Evolutionary conservation across 257 asterid genomes (phyloP).

Genomic region (Fraxinus quadrangulata): DNA sequence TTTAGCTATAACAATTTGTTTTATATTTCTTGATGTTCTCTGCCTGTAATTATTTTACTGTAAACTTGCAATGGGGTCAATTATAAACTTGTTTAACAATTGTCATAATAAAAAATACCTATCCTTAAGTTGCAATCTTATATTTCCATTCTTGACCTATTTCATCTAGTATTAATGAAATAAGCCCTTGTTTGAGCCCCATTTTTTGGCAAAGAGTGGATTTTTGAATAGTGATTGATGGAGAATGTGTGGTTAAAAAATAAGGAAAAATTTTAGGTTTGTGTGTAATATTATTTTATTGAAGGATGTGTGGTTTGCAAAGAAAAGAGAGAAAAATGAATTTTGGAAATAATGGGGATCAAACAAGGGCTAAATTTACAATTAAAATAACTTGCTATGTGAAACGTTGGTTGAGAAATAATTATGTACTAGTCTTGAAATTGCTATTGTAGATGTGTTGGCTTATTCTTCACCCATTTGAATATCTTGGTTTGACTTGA

Average conservation of each 20-base stretch:
- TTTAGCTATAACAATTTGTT: conserved; percentile 4
- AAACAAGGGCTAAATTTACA: neutral
- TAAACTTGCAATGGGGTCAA: neutral
- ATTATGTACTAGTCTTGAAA: neutral
- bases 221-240: too few species aligned
- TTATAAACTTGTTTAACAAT: neutral
- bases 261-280: too few species aligned
- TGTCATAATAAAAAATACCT: neutral
- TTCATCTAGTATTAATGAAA: neutral
- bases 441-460: conserved; percentile 15
- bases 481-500: conserved; percentile 11
- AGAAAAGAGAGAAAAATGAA: too few species aligned
- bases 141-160: neutral
- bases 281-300: too few species aligned
- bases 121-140: neutral
- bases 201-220: too few species aligned
- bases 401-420: neutral
- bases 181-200: too few species aligned
- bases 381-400: conserved; percentile 1
- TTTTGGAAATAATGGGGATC: too few species aligned
- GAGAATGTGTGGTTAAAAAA: too few species aligned
- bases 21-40: neutral
- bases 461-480: neutral
- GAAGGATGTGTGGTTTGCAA: too few species aligned
- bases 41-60: neutral